A percentile compares a stretch with the other conserved stretches of the same genome.
Evolutionary conservation across 805 yeast species (phyloP).

Genomic region (Danielia reshetovae): DNA sequence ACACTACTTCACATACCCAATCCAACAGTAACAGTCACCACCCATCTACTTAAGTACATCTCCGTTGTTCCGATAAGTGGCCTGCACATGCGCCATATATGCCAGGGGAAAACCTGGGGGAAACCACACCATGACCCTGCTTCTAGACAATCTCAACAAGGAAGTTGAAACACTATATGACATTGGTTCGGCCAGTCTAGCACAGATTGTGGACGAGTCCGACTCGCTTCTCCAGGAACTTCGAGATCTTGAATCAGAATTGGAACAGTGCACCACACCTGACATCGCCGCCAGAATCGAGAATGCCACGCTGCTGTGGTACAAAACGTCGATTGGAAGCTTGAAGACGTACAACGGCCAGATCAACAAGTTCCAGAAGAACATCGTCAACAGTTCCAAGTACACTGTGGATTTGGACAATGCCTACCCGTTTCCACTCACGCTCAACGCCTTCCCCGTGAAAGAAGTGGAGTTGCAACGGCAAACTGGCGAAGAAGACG

Average conservation of each 20-base stretch:
- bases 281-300: constrained; percentile 11
- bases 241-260: constrained; percentile 20
- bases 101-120: too few relatives aligned
- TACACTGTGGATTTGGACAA: constrained; percentile 34
- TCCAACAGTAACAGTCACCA: too few relatives aligned
- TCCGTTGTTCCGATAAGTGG: too few relatives aligned
- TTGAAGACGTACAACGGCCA: constrained; percentile 35
- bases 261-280: constrained; percentile 8
- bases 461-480: neutral
- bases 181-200: constrained; percentile 21
- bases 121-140: constrained; percentile 20
- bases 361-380: constrained; percentile 32
- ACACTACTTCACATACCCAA: too few relatives aligned
- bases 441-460: constrained; percentile 26
- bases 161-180: constrained; percentile 24
- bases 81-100: too few relatives aligned
- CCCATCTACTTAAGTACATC: too few relatives aligned
- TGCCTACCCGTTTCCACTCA: constrained; percentile 38
- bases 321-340: constrained; percentile 28
- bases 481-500: constrained; percentile 1
- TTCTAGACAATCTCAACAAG: constrained; percentile 22
- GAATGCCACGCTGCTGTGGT: constrained; percentile 26
- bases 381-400: constrained; percentile 24
- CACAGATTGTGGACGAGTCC: constrained; percentile 19
- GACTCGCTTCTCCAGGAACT: constrained; percentile 22